Evolutionary conservation across 139 green algal genomes (phyloP), one percentile per base, ranked within the genome.

Genomic region (Desmodesmus armatus): DNA sequence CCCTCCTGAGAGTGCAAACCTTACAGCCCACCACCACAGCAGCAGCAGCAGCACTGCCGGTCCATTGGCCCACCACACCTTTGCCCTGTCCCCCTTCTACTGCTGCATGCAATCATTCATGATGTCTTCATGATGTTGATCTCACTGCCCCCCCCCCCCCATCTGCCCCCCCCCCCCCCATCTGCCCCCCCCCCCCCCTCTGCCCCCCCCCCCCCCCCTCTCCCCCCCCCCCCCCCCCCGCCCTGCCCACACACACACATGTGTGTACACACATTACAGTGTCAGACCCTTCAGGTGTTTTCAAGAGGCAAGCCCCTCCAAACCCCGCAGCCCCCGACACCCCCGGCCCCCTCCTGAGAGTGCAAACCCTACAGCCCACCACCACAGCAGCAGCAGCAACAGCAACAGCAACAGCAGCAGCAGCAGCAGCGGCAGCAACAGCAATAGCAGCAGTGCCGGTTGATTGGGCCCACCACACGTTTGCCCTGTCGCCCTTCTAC

Each of bases 381-480:
- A 13, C 15, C 33, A 4, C 31, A 49, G 43, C 49, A 31, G 73
- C 44, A 44, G 47, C 29, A 77, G 13, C 0, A 13, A 40, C 47
- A 55, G 7, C 47, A 55, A 55, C 13, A 13, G 7, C 7, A 55
- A 55, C 47, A 55, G 7, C 9, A 7, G 47, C 47, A 55, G 47
- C 47, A 55, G 47, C 47, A 55, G 47, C 47, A 21, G 47, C 47
- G 13, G 47, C 47, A 55, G 47, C 13, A 55, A 13, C 47, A 55
- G 47, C 47, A 55, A 53, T 13, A 33, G 49, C 47, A 21, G 5
- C 74, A 33, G 49, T 11, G 5, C 51, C 74, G 21, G 35, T 82
- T 27, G 74, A 70, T 37, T 82, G 74, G 74, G 35, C n/a, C 19
- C 74, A 82, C 13, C 74, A 81, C 47, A 81, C 73, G 0, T 81